These are phyloP conservation scores for Lenzites betulinus DNA, from an alignment of 768 basidiomycete genomes.

Conservation along the genomic window DNA sequence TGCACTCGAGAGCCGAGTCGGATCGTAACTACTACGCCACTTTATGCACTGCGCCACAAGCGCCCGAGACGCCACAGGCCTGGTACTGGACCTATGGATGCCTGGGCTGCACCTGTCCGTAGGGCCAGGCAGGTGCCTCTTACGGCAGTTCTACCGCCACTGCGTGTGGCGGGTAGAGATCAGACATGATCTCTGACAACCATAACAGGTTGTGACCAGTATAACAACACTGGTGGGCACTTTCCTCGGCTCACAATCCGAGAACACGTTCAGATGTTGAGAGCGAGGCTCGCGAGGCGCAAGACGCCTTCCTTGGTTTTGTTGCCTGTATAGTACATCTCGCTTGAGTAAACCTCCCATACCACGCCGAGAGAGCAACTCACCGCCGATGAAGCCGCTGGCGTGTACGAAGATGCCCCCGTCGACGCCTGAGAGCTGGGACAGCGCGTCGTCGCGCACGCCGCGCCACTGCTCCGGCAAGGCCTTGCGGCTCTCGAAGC, in stretches of 20 bases:
- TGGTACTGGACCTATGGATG: neutral
- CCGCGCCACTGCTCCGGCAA: constrained; percentile 95
- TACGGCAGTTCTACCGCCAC: too few relatives aligned
- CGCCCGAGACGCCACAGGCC: neutral
- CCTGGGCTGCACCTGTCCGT: neutral
- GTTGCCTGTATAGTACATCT: constrained; percentile 55
- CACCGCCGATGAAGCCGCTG: constrained; percentile 95
- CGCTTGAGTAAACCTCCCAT: neutral
- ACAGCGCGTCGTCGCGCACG: constrained; percentile 80
- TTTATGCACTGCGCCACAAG: neutral
- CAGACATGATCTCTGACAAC: too few relatives aligned
- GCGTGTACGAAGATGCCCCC: constrained; percentile 94
- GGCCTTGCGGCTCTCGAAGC: constrained; percentile 89
- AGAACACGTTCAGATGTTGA: constrained; percentile 36
- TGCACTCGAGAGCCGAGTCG: neutral
- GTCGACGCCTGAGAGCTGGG: constrained; percentile 69
- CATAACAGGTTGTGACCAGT: neutral
- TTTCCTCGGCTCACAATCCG: neutral
- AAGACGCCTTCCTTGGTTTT: constrained; percentile 89
- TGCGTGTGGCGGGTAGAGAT: too few relatives aligned
- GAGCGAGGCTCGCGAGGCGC: constrained; percentile 70
- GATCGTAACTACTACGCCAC: neutral
- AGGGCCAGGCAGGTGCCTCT: too few relatives aligned
- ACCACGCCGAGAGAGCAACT: constrained; percentile 22
- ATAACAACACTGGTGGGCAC: too few relatives aligned